Evolutionary conservation across 768 basidiomycete species (phyloP).

Genomic region (Xanthoconium purpureum): DNA sequence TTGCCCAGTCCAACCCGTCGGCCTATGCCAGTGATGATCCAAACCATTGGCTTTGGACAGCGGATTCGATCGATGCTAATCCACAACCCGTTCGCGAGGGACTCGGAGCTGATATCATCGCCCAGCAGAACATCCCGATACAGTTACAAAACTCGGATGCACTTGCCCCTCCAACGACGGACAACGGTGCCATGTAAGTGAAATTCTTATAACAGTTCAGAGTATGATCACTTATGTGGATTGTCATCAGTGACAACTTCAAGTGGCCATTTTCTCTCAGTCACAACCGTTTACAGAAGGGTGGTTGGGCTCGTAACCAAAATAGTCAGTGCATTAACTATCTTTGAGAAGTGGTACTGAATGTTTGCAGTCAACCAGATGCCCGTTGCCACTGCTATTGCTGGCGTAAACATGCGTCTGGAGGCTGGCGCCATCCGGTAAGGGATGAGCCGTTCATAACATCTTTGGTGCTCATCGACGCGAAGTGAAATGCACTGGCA

Average conservation of each 20-base stretch:
- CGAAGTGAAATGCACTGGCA: slow-evolving; percentile 46
- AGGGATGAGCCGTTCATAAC: neutral
- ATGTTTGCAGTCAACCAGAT: slow-evolving; percentile 34
- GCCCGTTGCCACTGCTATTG: slow-evolving; percentile 39
- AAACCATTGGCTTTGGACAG: slow-evolving; percentile 43
- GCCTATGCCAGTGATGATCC: slow-evolving; percentile 44
- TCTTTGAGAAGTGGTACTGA: neutral
- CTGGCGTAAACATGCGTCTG: slow-evolving; percentile 42
- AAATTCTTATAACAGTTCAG: neutral
- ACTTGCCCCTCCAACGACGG: slow-evolving; percentile 61
- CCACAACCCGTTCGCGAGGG: slow-evolving; percentile 45
- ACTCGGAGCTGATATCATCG: slow-evolving; percentile 48
- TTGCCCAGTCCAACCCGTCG: slow-evolving; percentile 21
- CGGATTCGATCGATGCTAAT: slow-evolving; percentile 16
- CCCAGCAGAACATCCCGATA: slow-evolving; percentile 55
- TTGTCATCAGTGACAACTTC: slow-evolving; percentile 37
- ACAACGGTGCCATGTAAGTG: slow-evolving; percentile 48
- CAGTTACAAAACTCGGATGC: slow-evolving; percentile 55
- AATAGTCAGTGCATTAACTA: slow-evolving; percentile 39
- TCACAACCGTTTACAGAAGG: slow-evolving; percentile 55
- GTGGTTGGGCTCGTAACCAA: slow-evolving; percentile 68
- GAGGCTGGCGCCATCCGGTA: slow-evolving; percentile 43
- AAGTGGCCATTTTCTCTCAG: slow-evolving; percentile 67
- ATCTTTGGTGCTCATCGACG: slow-evolving; percentile 4
- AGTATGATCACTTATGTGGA: neutral